phyloP scores from a whole-genome alignment of 1,284 basidiomycete genomes.

The Tilletia setariae region DNA sequence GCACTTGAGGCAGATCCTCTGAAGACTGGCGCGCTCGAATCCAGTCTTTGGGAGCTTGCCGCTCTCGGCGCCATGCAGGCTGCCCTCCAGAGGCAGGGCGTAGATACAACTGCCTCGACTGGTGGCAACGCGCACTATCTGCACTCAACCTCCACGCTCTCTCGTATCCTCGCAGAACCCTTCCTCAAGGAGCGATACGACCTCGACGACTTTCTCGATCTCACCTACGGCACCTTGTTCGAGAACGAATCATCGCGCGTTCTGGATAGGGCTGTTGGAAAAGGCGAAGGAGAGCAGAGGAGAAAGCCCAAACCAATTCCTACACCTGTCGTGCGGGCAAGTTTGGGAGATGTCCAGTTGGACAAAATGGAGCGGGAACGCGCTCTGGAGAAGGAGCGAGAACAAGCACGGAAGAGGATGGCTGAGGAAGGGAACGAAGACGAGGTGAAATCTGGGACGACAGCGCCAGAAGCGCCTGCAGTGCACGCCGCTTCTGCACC shows the following conservation, averaged over 20 bases:
- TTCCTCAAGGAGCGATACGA: constrained; percentile 87
- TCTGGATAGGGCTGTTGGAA: constrained; percentile 55
- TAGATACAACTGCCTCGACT: not conserved
- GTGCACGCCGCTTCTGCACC: not conserved
- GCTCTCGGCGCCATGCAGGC: constrained; percentile 60
- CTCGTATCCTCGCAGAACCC: constrained; percentile 80
- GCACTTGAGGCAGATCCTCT: constrained; percentile 70
- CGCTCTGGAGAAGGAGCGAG: not conserved
- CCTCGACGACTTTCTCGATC: constrained; percentile 95
- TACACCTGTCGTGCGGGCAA: not conserved
- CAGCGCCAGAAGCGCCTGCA: not conserved
- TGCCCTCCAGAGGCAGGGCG: constrained; percentile 11
- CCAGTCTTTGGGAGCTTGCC: constrained; percentile 87
- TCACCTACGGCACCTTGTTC: constrained; percentile 88
- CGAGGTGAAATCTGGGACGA: not conserved
- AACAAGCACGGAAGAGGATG: not conserved
- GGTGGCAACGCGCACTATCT: constrained; percentile 71
- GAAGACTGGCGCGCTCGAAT: constrained; percentile 73
- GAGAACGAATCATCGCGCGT: constrained; percentile 77
- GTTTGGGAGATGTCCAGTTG: not conserved
- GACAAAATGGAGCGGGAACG: not conserved
- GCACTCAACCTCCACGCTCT: constrained; percentile 74
- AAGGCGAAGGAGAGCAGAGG: not conserved
- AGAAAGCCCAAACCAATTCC: constrained; percentile 1
- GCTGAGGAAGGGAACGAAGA: not conserved